phyloP scores from a whole-genome alignment of 2,329 filamentous ascomycete species.

The Beauveria rudraprayagi region DNA sequence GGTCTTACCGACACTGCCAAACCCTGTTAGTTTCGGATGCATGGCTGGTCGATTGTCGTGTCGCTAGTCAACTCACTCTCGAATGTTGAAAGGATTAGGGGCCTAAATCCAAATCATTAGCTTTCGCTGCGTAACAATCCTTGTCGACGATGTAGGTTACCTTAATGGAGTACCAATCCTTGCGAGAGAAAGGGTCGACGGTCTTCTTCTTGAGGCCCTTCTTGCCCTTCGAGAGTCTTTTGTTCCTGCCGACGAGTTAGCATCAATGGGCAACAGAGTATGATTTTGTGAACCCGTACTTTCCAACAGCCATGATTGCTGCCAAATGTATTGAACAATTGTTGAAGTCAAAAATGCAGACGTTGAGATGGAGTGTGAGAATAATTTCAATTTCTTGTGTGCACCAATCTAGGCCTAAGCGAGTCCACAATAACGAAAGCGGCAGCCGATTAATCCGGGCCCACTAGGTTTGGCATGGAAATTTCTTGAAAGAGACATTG shows the following conservation, averaged over 20 bases:
- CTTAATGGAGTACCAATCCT: conserved; percentile 99
- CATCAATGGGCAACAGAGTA: conserved; percentile 7
- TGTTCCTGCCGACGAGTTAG: conserved; percentile 62
- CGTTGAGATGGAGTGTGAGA: conserved; percentile 30
- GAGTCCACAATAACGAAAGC: conserved; percentile 21
- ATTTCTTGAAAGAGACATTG: neutral
- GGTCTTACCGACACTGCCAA: conserved; percentile 90
- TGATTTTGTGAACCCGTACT: conserved; percentile 33
- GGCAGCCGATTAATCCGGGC: conserved; percentile 22
- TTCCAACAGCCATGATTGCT: conserved; percentile 55
- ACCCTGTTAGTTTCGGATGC: conserved; percentile 17
- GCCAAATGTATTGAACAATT: conserved; percentile 36
- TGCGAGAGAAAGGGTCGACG: conserved; percentile 92
- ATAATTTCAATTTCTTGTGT: conserved; percentile 35
- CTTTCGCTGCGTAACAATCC: neutral
- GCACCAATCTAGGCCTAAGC: conserved; percentile 32
- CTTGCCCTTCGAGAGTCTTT: conserved; percentile 99
- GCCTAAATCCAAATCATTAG: conserved; percentile 47
- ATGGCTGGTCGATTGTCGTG: conserved; percentile 11
- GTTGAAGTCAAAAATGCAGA: conserved; percentile 35
- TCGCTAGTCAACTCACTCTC: conserved; percentile 67
- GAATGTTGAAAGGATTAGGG: conserved; percentile 86
- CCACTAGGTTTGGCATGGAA: conserved; percentile 13
- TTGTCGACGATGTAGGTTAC: conserved; percentile 34
- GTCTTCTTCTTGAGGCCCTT: conserved; percentile 99